phyloP scores from a whole-genome alignment of 2,329 filamentous ascomycete genomes.

The Teratosphaeria nubilosa region DNA sequence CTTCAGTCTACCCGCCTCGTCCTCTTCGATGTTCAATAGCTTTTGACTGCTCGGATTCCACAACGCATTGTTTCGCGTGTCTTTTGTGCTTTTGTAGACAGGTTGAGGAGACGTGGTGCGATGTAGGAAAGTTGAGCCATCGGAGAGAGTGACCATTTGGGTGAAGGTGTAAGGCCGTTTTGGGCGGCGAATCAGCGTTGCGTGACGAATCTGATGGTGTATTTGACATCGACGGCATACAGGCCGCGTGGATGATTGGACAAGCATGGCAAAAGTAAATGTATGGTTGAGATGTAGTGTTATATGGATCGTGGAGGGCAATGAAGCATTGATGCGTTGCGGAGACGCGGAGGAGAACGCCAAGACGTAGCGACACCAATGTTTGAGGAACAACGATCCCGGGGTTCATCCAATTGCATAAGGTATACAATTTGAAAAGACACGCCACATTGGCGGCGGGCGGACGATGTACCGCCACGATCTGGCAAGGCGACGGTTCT shows the following conservation, averaged over 20 bases:
- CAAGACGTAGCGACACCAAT: neutral
- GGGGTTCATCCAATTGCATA: neutral
- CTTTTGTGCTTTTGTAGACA: conserved; percentile 58
- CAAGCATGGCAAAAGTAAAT: neutral
- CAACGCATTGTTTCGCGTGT: conserved; percentile 76
- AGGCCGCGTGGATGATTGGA: neutral
- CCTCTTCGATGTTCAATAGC: conserved; percentile 79
- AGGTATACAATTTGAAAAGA: neutral
- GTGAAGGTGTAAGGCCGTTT: conserved; percentile 92
- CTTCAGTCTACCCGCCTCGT: conserved; percentile 82
- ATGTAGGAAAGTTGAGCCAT: conserved; percentile 74
- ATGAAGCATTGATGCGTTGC: neutral
- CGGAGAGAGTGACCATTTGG: conserved; percentile 85
- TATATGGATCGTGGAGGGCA: neutral
- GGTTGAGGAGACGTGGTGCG: conserved; percentile 64
- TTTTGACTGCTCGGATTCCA: conserved; percentile 84
- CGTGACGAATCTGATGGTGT: conserved; percentile 57
- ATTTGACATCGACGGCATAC: conserved; percentile 4
- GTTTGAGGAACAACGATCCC: neutral
- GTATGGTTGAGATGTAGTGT: neutral
- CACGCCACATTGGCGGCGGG: neutral
- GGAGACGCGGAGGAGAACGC: neutral
- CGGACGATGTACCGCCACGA: neutral
- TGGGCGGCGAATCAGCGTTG: conserved; percentile 77
- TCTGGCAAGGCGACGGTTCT: conserved; percentile 29